These are phyloP conservation scores for Vanderwaltozyma tropicalis DNA, from an alignment of 805 yeast species.

Conservation along the genomic window DNA sequence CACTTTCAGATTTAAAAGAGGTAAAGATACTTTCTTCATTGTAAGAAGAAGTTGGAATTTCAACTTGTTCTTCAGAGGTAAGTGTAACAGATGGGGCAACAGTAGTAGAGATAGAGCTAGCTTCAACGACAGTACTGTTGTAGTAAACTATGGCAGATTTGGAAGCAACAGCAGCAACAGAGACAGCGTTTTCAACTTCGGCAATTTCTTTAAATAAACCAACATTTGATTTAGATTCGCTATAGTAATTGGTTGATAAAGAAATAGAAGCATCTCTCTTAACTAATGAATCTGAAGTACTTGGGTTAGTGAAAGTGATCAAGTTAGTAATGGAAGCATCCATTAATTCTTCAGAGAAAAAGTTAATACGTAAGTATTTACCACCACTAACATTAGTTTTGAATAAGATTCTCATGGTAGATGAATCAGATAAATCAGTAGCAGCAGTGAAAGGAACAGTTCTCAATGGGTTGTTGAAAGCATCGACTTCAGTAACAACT, in stretches of 20 bases:
- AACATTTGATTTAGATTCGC: slow-evolving; percentile 5
- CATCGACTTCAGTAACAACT: slow-evolving; percentile 17
- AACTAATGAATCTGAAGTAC: background rate
- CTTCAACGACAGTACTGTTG: too few relatives aligned
- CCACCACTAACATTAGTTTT: slow-evolving; percentile 23
- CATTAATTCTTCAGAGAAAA: slow-evolving; percentile 11
- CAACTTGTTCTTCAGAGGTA: too few relatives aligned
- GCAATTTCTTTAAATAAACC: slow-evolving; percentile 1
- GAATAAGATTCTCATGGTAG: slow-evolving; percentile 11
- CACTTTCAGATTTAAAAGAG: too few relatives aligned
- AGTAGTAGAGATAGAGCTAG: too few relatives aligned
- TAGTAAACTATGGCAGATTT: too few relatives aligned
- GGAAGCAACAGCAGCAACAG: too few relatives aligned
- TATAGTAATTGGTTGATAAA: slow-evolving; percentile 6
- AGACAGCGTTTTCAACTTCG: too few relatives aligned
- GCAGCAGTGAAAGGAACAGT: slow-evolving; percentile 17
- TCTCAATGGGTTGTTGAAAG: slow-evolving; percentile 18
- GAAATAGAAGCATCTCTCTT: slow-evolving; percentile 3
- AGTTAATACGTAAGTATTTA: slow-evolving; percentile 18
- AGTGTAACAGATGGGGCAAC: too few relatives aligned
- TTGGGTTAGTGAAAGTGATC: slow-evolving; percentile 9
- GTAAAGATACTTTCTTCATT: too few relatives aligned
- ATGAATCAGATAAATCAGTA: slow-evolving; percentile 18
- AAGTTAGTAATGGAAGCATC: slow-evolving; percentile 9
- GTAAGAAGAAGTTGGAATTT: too few relatives aligned